Conservation (phyloP, 1,284 basidiomycete species). For the Earliella scabrosa region DNA sequence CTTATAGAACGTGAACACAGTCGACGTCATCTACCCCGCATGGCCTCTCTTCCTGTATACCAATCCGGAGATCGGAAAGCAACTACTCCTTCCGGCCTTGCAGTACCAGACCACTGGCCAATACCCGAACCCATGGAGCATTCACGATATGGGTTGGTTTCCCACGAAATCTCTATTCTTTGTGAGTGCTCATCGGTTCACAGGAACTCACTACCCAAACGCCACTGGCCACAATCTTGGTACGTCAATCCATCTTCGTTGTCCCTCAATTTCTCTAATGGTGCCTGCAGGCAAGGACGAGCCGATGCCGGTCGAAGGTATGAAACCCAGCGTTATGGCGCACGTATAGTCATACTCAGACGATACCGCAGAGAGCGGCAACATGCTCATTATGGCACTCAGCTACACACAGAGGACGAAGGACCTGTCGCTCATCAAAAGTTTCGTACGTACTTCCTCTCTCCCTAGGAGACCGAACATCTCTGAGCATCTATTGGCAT, state of each 20-base stretch:
- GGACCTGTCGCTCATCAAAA: slow-evolving; percentile 55
- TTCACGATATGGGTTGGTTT: slow-evolving; percentile 61
- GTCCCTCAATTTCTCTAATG: too few species aligned
- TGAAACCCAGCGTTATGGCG: neutral
- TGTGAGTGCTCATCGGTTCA: slow-evolving; percentile 1
- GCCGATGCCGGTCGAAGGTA: slow-evolving; percentile 65
- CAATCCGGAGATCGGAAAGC: slow-evolving; percentile 63
- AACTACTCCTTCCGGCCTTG: slow-evolving; percentile 62
- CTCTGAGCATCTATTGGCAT: neutral
- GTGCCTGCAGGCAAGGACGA: slow-evolving; percentile 48
- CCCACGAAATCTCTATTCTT: neutral
- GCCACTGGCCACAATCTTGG: slow-evolving; percentile 65
- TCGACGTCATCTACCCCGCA: slow-evolving; percentile 74
- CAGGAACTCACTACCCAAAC: slow-evolving; percentile 49
- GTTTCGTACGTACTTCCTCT: slow-evolving; percentile 48
- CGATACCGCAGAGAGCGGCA: slow-evolving; percentile 59
- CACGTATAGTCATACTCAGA: neutral
- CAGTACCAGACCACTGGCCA: slow-evolving; percentile 67
- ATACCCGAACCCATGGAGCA: slow-evolving; percentile 66
- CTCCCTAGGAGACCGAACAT: too few species aligned
- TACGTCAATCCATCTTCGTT: neutral
- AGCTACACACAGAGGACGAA: slow-evolving; percentile 66
- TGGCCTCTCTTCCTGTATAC: slow-evolving; percentile 70
- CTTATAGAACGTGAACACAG: slow-evolving; percentile 66
- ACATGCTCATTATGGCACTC: slow-evolving; percentile 77